phyloP scores from a whole-genome alignment of 164 flowering plant genomes.

The Stephania cephalantha region DNA sequence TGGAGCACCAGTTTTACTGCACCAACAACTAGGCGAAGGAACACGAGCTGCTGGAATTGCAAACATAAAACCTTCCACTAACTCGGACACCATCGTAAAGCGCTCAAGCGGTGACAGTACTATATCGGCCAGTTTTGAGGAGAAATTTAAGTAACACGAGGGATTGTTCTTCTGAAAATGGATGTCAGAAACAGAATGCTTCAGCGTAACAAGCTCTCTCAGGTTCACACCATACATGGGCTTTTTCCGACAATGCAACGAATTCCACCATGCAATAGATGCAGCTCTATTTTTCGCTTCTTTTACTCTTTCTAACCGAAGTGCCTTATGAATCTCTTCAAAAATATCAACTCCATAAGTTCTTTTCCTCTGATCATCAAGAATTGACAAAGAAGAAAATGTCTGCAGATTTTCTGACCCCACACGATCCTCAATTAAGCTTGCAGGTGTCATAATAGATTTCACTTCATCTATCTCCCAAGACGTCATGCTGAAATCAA shows the following conservation, averaged over 20 bases:
- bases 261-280: slow-evolving; percentile 97
- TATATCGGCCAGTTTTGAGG: slow-evolving; percentile 73
- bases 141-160: slow-evolving; percentile 42
- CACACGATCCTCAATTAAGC: slow-evolving; percentile 42
- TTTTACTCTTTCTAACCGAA: slow-evolving; percentile 64
- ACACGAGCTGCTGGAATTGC: slow-evolving; percentile 96
- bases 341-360: slow-evolving; percentile 58
- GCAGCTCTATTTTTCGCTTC: slow-evolving; percentile 70
- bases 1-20: slow-evolving; percentile 52
- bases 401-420: slow-evolving; percentile 19
- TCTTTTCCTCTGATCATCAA: slow-evolving; percentile 22
- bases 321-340: slow-evolving; percentile 69
- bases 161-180: slow-evolving; percentile 43
- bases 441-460: slow-evolving; percentile 68
- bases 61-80: slow-evolving; percentile 88
- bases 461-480: slow-evolving; percentile 82
- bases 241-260: slow-evolving; percentile 69
- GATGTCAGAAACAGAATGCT: slow-evolving; percentile 57
- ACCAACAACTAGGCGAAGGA: slow-evolving; percentile 79
- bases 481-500: slow-evolving; percentile 74
- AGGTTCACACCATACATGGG: slow-evolving; percentile 71
- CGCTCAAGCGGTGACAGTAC: slow-evolving; percentile 81
- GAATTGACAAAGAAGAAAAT: slow-evolving; percentile 14
- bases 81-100: slow-evolving; percentile 53
- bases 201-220: slow-evolving; percentile 55